Evolutionary conservation across 306 rosid genomes (phyloP).

Genomic region (Parietaria judaica): DNA sequence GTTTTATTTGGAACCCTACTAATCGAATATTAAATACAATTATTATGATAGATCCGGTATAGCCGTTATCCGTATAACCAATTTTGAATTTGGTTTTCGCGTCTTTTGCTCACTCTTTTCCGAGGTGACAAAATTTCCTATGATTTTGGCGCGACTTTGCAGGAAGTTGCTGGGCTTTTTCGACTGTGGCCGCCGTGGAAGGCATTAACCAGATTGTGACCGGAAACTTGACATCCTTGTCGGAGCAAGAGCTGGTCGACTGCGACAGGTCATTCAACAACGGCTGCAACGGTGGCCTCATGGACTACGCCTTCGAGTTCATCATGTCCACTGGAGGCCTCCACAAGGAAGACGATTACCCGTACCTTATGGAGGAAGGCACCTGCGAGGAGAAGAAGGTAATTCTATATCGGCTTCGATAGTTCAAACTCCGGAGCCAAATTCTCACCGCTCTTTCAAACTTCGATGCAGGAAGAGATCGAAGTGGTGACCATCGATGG

Average conservation of each 20-base stretch:
- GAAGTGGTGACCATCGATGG: conserved; percentile 64
- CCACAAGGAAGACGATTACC: conserved; percentile 41
- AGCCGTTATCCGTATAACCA: too few species aligned
- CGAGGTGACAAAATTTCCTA: too few species aligned
- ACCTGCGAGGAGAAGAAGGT: conserved; percentile 70
- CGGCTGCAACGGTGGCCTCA: conserved; percentile 40
- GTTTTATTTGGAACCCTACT: too few species aligned
- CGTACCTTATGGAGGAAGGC: conserved; percentile 74
- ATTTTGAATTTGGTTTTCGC: too few species aligned
- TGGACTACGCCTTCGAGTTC: conserved; percentile 40
- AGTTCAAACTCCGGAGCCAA: not conserved
- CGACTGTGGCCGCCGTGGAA: conserved; percentile 43
- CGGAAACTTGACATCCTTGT: conserved; percentile 41
- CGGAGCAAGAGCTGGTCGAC: conserved; percentile 44
- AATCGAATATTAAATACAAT: too few species aligned
- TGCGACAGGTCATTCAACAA: conserved; percentile 36
- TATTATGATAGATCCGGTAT: too few species aligned
- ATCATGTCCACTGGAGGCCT: conserved; percentile 35
- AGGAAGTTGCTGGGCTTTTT: conserved; percentile 56
- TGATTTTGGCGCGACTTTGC: not conserved
- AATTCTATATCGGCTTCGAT: not conserved
- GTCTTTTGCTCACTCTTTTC: too few species aligned
- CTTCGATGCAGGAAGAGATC: conserved; percentile 38
- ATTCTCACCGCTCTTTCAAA: not conserved
- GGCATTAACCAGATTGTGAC: conserved; percentile 43